Evolutionary conservation across 192 early-diverging fungal genomes (phyloP).

Genomic region (Chytriomyces sp.): DNA sequence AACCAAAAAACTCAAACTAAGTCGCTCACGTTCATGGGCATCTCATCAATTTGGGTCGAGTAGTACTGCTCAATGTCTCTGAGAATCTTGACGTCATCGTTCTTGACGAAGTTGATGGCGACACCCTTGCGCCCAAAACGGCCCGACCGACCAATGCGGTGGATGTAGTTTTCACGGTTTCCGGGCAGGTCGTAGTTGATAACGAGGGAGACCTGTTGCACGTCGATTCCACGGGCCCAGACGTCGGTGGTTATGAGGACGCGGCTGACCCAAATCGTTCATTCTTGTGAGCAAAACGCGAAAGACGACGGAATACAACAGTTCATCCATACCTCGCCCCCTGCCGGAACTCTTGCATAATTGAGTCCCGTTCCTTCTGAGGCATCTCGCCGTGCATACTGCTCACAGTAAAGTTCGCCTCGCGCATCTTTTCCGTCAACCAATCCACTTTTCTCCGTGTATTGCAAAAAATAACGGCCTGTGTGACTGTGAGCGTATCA

Average conservation of each 20-base stretch:
- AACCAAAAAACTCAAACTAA: constrained; percentile 20
- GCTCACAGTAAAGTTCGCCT: constrained; percentile 98
- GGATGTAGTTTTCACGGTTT: constrained; percentile 98
- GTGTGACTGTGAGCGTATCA: constrained; percentile 96
- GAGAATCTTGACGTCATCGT: constrained; percentile 90
- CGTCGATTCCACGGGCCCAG: constrained; percentile 99
- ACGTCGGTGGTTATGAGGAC: constrained; percentile 98
- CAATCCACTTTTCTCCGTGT: constrained; percentile 99
- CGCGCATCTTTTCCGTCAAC: constrained; percentile 94
- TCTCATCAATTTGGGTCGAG: constrained; percentile 94
- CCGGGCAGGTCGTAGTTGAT: constrained; percentile 96
- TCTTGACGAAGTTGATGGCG: constrained; percentile 96
- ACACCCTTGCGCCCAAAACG: constrained; percentile 99
- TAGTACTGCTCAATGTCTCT: constrained; percentile 91
- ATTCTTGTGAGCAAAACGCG: constrained; percentile 13
- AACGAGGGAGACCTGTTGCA: constrained; percentile 98
- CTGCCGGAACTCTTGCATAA: constrained; percentile 97
- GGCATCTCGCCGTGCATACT: constrained; percentile 98
- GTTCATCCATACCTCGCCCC: constrained; percentile 73
- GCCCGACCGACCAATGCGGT: constrained; percentile 96
- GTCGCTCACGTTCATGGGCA: constrained; percentile 68
- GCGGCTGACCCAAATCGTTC: too few species aligned
- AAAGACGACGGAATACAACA: constrained; percentile 5
- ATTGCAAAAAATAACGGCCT: constrained; percentile 99
- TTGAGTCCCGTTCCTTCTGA: constrained; percentile 94